Base-by-base conservation (phyloP, 176 grass and related monocot species). In the Eragrostis curvula region DNA sequence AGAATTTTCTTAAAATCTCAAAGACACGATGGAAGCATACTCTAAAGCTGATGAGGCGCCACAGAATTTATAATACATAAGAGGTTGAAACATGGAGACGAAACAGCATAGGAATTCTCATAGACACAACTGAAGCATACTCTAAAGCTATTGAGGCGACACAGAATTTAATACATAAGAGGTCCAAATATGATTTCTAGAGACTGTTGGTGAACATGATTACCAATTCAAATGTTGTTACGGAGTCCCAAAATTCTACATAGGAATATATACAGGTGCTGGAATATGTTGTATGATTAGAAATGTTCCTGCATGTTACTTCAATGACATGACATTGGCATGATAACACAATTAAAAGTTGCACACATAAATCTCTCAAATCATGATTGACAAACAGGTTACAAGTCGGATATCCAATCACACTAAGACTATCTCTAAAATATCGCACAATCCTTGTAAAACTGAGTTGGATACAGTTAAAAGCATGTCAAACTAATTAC, bases 401-500 rank as follows among this genome's bases (percentile, higher is more conserved):
- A 48, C 11, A 5, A 6, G 32, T 43, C 13, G 0, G 41, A 24
- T 40, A 24, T 13, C 16, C 41, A 78, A 60, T 8, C 11, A 52
- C 52, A 30, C n/a, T 28, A 50, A 63, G 3, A 72, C 4, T 40
- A 39, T 0, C 47, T 28, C 27, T 23, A 14, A 16, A 53, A 53
- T 5, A 6, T 20, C 51, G 20, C 20, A 53, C 51, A 53, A 17
- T 49, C 3, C 47, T 14, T 49, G 3, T 36, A 53, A 53, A 53
- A 20, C 3, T 14, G 9, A 28, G 61, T 9, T 52, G 11, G 30
- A 79, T 7, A 41, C 4, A 9, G 17, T 85, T 79, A 43, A 52
- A 63, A 78, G 10, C 68, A 79, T 15, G 29, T 24, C 57, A 50
- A 72, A 49, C 10, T 29, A 83, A 28, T 18, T 70, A 61, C 12